Conservation (phyloP, 306 rosid species). For the Cucurbita moschata region DNA sequence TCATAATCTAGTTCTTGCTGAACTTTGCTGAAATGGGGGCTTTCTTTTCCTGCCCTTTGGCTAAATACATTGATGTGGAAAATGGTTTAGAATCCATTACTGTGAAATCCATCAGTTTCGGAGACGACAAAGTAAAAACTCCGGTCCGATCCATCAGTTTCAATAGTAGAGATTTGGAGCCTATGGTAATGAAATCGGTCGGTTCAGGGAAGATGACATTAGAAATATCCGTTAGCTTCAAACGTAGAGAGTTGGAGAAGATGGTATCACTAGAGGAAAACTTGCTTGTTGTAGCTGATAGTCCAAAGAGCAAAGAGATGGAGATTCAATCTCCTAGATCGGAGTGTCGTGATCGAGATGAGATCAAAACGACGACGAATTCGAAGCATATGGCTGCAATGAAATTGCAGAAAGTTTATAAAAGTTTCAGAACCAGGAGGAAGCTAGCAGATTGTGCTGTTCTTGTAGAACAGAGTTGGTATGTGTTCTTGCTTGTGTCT, state of each 20-base stretch:
- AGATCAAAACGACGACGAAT: neutral
- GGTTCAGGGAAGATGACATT: neutral
- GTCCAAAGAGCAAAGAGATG: constrained; percentile 1
- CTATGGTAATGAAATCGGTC: neutral
- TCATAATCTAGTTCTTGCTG: neutral
- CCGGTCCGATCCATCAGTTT: constrained; percentile 7
- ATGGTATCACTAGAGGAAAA: neutral
- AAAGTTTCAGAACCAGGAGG: constrained; percentile 24
- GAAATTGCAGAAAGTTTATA: constrained; percentile 33
- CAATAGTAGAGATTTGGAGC: constrained; percentile 3
- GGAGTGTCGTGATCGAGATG: neutral
- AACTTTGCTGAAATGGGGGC: constrained; percentile 7
- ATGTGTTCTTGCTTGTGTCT: neutral
- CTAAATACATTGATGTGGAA: constrained; percentile 3
- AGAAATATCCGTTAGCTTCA: constrained; percentile 11
- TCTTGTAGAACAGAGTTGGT: constrained; percentile 26
- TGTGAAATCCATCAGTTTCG: constrained; percentile 9
- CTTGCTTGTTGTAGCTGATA: neutral
- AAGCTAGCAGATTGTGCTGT: constrained; percentile 33
- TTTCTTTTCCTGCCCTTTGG: constrained; percentile 7
- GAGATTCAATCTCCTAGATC: neutral
- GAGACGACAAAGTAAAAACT: constrained; percentile 6
- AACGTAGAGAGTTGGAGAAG: constrained; percentile 4
- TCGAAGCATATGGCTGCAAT: constrained; percentile 18
- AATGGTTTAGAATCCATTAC: constrained; percentile 1